Evolutionary conservation across 176 grass and related monocot genomes (phyloP).

Genomic region (Oryza glumipatula): DNA sequence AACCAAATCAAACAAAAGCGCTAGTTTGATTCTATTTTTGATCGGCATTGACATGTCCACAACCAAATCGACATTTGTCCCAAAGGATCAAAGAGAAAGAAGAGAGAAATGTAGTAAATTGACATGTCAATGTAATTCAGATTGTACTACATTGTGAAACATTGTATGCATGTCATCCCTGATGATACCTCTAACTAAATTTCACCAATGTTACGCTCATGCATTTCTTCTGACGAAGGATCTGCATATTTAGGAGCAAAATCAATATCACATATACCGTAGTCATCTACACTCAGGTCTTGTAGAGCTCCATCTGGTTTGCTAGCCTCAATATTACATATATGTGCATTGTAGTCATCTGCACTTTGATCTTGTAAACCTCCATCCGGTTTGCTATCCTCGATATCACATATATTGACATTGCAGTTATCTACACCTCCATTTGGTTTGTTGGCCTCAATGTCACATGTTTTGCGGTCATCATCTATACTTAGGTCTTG

Average conservation of each 20-base stretch:
- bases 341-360: too few species aligned
- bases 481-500: not conserved
- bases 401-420: not conserved
- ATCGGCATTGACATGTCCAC: too few species aligned
- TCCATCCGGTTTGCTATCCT: too few species aligned
- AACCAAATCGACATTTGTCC: not conserved
- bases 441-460: not conserved
- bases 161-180: not conserved
- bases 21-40: too few species aligned
- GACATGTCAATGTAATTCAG: not conserved
- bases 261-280: not conserved
- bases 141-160: not conserved
- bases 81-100: not conserved
- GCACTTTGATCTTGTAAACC: too few species aligned
- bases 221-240: not conserved
- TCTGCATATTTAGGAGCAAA: not conserved
- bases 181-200: not conserved
- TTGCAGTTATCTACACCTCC: not conserved
- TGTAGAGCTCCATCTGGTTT: not conserved
- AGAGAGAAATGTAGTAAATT: not conserved
- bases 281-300: not conserved
- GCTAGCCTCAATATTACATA: not conserved
- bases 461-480: not conserved
- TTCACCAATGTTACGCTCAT: not conserved
- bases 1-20: not conserved